phyloP scores from a whole-genome alignment of 805 yeast genomes.

The Blastobotrys mokoenaii region DNA sequence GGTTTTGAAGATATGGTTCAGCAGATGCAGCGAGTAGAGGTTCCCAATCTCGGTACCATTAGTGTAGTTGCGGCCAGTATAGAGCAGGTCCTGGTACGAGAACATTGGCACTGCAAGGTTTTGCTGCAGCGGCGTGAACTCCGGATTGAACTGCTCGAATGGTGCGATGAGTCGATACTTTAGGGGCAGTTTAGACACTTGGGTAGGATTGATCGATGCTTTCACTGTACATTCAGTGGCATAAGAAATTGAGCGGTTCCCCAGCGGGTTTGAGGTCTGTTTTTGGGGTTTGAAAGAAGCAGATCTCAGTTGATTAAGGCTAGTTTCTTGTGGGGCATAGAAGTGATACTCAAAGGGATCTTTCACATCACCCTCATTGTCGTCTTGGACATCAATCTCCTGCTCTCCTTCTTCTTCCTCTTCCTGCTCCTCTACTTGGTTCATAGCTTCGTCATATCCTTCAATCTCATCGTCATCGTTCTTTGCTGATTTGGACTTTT shows the following conservation, averaged over 20 bases:
- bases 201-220: too few relatives aligned
- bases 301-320: constrained; percentile 1
- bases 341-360: constrained; percentile 82
- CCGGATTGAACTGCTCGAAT: constrained; percentile 14
- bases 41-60: constrained; percentile 48
- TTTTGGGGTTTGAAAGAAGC: background rate
- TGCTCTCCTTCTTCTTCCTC: constrained; percentile 19
- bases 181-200: background rate
- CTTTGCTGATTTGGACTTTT: constrained; percentile 2
- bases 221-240: too few relatives aligned
- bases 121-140: constrained; percentile 39
- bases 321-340: constrained; percentile 34
- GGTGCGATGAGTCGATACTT: constrained; percentile 17
- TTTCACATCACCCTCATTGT: constrained; percentile 31
- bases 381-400: constrained; percentile 34
- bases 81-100: constrained; percentile 62
- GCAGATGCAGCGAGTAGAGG: constrained; percentile 57
- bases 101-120: constrained; percentile 56
- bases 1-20: constrained; percentile 81
- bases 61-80: constrained; percentile 45
- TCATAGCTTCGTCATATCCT: constrained; percentile 9
- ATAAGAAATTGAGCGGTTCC: background rate
- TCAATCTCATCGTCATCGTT: constrained; percentile 21
- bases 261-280: background rate
- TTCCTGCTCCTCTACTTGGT: constrained; percentile 15